A percentile compares a stretch with the other conserved stretches of the same genome.
Conservation (phyloP, 148 eudicot genomes). For the Silene conica region DNA sequence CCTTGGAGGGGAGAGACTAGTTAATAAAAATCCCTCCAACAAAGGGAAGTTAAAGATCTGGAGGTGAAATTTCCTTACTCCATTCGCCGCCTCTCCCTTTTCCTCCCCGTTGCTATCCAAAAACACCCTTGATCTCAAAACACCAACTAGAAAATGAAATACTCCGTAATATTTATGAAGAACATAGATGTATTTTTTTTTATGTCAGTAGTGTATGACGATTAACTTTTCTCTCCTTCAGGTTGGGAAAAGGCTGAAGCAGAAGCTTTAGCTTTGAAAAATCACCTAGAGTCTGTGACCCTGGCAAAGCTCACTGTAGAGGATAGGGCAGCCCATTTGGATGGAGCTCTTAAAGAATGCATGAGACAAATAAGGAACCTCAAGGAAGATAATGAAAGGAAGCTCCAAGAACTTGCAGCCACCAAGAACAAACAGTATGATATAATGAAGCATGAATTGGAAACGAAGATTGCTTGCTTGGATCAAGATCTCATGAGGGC, state of each 20-base stretch:
- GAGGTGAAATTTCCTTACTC: no score
- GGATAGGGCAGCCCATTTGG: constrained; percentile 84
- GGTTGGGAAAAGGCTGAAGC: constrained; percentile 99
- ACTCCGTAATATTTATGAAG: no score
- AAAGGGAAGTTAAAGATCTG: no score
- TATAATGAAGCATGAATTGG: constrained; percentile 71
- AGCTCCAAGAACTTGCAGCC: constrained; percentile 57
- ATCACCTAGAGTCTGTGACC: constrained; percentile 86
- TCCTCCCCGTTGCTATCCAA: no score
- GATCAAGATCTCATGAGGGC: constrained; percentile 77
- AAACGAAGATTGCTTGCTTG: constrained; percentile 50
- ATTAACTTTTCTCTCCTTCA: constrained; percentile 25
- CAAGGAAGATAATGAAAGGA: constrained; percentile 88
- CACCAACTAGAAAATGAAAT: neutral
- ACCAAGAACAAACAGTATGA: constrained; percentile 69
- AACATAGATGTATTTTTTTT: no score
- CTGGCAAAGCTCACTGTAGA: constrained; percentile 85
- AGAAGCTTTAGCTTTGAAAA: constrained; percentile 81
- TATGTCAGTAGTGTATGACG: neutral
- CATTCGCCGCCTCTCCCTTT: no score
- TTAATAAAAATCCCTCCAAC: no score
- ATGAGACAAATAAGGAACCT: constrained; percentile 88
- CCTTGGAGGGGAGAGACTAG: no score
- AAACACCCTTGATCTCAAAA: neutral
- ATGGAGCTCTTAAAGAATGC: constrained; percentile 94